Percentiles rank a stretch among this genome's conserved stretches.
These are phyloP conservation scores for Torulaspora delbrueckii DNA, from an alignment of 805 yeast genomes.

Conservation along the genomic window DNA sequence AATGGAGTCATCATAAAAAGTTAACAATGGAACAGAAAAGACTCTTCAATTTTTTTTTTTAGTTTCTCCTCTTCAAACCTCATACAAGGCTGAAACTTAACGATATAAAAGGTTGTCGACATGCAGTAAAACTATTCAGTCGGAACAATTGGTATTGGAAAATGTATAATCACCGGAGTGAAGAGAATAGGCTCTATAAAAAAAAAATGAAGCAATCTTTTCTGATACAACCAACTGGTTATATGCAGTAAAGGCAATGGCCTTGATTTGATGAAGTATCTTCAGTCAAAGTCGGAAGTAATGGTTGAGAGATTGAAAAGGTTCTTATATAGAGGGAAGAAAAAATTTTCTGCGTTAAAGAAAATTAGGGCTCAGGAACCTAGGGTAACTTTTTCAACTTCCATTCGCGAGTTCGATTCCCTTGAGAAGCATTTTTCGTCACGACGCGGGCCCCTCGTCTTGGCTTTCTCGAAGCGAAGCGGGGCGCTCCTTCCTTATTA, in stretches of 20 bases:
- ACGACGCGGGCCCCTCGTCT: slow-evolving; percentile 4
- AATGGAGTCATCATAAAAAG: slow-evolving; percentile 35
- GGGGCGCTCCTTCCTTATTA: slow-evolving; percentile 1
- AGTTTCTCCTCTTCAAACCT: slow-evolving; percentile 17
- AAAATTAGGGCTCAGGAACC: background rate
- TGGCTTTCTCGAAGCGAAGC: background rate
- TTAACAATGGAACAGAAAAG: slow-evolving; percentile 6
- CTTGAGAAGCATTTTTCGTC: background rate
- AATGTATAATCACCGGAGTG: slow-evolving; percentile 29
- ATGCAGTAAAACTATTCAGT: slow-evolving; percentile 38
- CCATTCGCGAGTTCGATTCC: background rate
- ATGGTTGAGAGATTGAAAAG: too few species aligned
- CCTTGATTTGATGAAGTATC: too few species aligned
- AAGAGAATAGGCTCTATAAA: slow-evolving; percentile 1
- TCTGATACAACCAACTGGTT: slow-evolving; percentile 20
- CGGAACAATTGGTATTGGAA: slow-evolving; percentile 39
- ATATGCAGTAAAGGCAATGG: background rate
- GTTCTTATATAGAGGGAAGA: background rate
- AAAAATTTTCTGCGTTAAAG: background rate
- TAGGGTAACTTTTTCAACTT: background rate
- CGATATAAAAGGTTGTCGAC: slow-evolving; percentile 43
- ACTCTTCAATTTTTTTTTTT: background rate
- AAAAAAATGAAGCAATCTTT: slow-evolving; percentile 11
- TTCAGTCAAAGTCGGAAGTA: background rate
- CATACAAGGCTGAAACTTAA: slow-evolving; percentile 49